These are phyloP conservation scores for Ambrosiella xylebori DNA, from an alignment of 2,329 filamentous ascomycete genomes.

Conservation along the genomic window DNA sequence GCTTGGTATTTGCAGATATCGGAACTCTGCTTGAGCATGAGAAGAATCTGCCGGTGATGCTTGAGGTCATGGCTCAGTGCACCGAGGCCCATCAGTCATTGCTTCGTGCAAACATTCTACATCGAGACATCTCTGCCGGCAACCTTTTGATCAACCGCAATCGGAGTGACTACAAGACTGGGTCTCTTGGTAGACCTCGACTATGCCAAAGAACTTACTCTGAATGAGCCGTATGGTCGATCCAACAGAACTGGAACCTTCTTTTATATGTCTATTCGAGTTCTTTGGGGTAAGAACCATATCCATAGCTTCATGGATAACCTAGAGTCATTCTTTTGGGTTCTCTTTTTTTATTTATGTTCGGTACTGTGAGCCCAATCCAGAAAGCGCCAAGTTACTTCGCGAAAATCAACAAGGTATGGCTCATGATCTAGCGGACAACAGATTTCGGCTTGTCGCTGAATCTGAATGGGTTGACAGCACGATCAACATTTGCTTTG, in stretches of 20 bases:
- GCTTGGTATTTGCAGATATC: neutral
- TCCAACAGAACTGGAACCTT: neutral
- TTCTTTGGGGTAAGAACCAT: neutral
- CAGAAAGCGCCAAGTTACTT: no score
- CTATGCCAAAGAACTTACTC: neutral
- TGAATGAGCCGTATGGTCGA: neutral
- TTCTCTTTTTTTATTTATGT: neutral
- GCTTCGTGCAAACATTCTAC: neutral
- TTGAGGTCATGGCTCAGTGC: neutral
- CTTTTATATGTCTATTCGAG: neutral
- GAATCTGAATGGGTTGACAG: no score
- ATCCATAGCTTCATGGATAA: neutral
- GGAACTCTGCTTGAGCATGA: neutral
- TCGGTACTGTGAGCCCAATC: no score
- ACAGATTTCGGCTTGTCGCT: no score
- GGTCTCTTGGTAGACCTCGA: slow-evolving; percentile 1
- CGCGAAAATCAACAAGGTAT: no score
- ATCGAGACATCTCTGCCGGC: neutral
- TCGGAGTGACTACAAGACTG: neutral
- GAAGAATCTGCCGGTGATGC: neutral
- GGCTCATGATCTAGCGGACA: no score
- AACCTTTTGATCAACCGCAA: neutral
- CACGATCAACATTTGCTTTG: no score
- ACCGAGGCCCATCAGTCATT: neutral
- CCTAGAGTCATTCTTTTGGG: slow-evolving; percentile 2